These are phyloP conservation scores for Paxillus ammoniavirescens DNA, from an alignment of 768 basidiomycete genomes.

Conservation along the genomic window DNA sequence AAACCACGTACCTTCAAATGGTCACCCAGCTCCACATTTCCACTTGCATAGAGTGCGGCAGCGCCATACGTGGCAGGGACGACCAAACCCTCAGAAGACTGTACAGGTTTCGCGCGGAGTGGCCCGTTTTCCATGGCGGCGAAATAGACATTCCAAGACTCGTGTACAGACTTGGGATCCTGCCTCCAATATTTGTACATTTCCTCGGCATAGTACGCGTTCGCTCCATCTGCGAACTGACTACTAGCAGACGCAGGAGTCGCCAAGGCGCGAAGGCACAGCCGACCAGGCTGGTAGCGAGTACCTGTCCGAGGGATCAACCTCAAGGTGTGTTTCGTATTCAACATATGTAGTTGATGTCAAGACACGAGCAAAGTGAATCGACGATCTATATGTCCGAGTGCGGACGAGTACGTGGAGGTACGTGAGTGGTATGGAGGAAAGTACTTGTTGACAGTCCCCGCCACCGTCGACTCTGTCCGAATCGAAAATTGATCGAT, in stretches of 20 bases:
- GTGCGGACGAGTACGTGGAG: too few relatives aligned
- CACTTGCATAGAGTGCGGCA: conserved; percentile 60
- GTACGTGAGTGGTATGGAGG: not conserved
- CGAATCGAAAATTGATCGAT: not conserved
- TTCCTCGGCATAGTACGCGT: conserved; percentile 89
- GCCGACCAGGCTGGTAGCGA: not conserved
- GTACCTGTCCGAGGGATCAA: not conserved
- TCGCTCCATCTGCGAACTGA: conserved; percentile 84
- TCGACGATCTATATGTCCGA: not conserved
- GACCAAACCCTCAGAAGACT: conserved; percentile 68
- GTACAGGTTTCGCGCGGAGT: conserved; percentile 72
- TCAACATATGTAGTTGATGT: not conserved
- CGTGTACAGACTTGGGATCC: conserved; percentile 86
- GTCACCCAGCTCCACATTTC: conserved; percentile 78
- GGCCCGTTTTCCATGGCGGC: conserved; percentile 85
- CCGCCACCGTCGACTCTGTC: not conserved
- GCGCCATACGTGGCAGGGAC: conserved; percentile 73
- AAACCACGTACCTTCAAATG: conserved; percentile 77
- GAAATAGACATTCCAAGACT: conserved; percentile 92
- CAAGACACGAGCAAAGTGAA: too few relatives aligned
- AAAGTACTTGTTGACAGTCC: not conserved
- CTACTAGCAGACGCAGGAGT: conserved; percentile 53
- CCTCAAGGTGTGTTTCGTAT: not conserved
- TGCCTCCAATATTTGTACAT: conserved; percentile 89
- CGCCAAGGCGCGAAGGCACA: conserved; percentile 34